A percentile compares a stretch with the other conserved stretches of the same genome.
These are phyloP conservation scores for Ramalina peruviana DNA, from an alignment of 495 filamentous ascomycete genomes.

Conservation along the genomic window DNA sequence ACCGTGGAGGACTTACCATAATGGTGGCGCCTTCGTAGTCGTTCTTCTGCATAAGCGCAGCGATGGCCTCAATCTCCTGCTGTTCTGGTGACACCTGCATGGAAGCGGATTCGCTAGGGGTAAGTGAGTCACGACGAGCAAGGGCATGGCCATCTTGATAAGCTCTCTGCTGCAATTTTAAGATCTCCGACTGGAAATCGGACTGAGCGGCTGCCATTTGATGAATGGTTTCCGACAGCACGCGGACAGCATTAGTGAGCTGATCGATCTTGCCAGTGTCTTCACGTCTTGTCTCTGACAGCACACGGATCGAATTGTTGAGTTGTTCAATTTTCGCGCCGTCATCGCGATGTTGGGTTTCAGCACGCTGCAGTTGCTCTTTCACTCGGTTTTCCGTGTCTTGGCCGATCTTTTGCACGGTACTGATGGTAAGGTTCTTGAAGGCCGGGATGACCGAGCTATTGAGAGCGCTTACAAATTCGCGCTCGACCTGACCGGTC, in stretches of 20 bases:
- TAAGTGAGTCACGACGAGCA: slow-evolving; percentile 6
- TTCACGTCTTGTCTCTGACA: slow-evolving; percentile 46
- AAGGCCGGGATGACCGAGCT: slow-evolving; percentile 50
- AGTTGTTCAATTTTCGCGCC: slow-evolving; percentile 72
- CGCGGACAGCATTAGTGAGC: slow-evolving; percentile 55
- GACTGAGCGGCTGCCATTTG: slow-evolving; percentile 53
- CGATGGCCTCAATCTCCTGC: slow-evolving; percentile 48
- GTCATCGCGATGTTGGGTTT: slow-evolving; percentile 57
- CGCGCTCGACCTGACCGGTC: slow-evolving; percentile 49
- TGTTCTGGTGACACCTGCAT: slow-evolving; percentile 39
- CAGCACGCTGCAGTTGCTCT: slow-evolving; percentile 47
- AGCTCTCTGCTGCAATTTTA: slow-evolving; percentile 39
- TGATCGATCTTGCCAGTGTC: slow-evolving; percentile 75
- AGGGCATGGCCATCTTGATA: slow-evolving; percentile 11
- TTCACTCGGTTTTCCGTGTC: slow-evolving; percentile 54
- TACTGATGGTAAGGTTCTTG: slow-evolving; percentile 41
- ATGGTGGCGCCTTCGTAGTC: slow-evolving; percentile 59
- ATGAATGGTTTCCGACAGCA: slow-evolving; percentile 57
- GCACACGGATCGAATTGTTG: slow-evolving; percentile 49
- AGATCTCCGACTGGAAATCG: slow-evolving; percentile 45
- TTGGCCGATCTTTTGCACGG: slow-evolving; percentile 42
- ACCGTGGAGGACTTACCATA: slow-evolving; percentile 31
- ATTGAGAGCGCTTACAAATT: slow-evolving; percentile 47
- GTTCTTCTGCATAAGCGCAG: slow-evolving; percentile 46
- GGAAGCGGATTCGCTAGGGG: slow-evolving; percentile 18